Base-by-base conservation (phyloP, 805 yeast genomes). In the Danielia reshetovae region DNA sequence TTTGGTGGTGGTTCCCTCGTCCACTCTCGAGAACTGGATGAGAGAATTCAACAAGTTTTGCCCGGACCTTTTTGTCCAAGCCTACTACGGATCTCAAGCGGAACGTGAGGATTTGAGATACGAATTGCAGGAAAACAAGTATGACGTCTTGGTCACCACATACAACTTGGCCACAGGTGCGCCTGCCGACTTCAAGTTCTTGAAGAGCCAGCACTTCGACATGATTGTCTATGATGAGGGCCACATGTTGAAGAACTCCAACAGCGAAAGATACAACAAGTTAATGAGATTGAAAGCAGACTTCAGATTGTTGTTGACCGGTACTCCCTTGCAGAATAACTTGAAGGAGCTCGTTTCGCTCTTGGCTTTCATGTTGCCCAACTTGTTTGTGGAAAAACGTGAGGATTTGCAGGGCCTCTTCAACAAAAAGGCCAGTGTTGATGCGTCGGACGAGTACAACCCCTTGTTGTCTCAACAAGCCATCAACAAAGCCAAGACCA, bases 221-320 rank as follows among this genome's bases (percentile, higher is more conserved):
- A 85, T 83, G 46, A 78, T 95, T 41, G 90, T 93, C 1, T 93
- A 86, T 54, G 99, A 93, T 59, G 99, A 93, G 67, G 99, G 99
- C 2, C 99, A 93, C 59, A 81, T 93, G 85, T 70, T 93, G 48
- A 93, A 93, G 57, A 93, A 93, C 59, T 84, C 95, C 3, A 70
- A 74, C 40, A 77, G 93, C 19, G 97, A 90, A 51, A 72, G 99
- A 48, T 93, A 90, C 56, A 70, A 66, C 40, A 90, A 88, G 59
- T 69, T 93, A 42, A 89, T 90, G 95, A 77, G 77, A 50, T 65
- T 93, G 34, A 74, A 72, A 39, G 96, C 93, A 1, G 72, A 75
- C n/a, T 93, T 90, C 63, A 72, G 98, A 49, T 64, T 93, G 21
- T 61, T 93, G 30, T 70, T 93, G 40, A 93, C 99, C 1, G 99